Base-by-base conservation (phyloP, 352 stramenopile genomes). In the Phytophthora gonapodyides region DNA sequence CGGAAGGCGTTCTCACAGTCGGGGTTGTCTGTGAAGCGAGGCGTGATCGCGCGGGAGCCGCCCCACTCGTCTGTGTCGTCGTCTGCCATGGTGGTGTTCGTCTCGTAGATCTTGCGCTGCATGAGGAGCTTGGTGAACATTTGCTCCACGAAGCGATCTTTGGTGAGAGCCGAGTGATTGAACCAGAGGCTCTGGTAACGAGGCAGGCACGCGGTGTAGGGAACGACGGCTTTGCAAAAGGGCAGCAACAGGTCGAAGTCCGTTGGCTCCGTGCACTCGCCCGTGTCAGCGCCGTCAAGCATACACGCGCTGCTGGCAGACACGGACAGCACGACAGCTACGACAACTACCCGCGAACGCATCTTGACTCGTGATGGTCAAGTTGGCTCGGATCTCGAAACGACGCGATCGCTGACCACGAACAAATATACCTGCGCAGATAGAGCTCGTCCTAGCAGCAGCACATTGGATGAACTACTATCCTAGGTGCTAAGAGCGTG, bases 1-100 rank as follows among this genome's bases (percentile, higher is more conserved):
- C 71, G 71, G 64, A 94, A 98, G n/a, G 91, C 87, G 51, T 96
- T 89, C 66, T 94, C 73, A 42, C 91, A 98, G 61, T 96, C 91
- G 8, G 80, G 62, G 53, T 96, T 96, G 44, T 95, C 82, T 21
- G 79, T 74, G 61, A 96, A 97, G 17, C 86, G 83, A 58, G 87
- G 77, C 50, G 80, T 76, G 35, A 91, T 87, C 44, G 83, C 74
- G 16, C 80, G 67, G 10, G 64, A 30, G 1, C 62, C 57, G 24
- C 82, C 80, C 77, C 84, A 90, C 73, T 96, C 87, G 61, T 96
- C 86, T 48, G 69, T 80, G 56, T 78, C 67, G 34, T 70, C 52
- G 46, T 91, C 62, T 6, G 78, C 60, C 38, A 93, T 67, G n/a
- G 67, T 85, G 27, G 44, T 51, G 64, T 88, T 87, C n/a, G 70